Conservation (phyloP, 108 stramenopile genomes). For the Fistulifera solaris region DNA sequence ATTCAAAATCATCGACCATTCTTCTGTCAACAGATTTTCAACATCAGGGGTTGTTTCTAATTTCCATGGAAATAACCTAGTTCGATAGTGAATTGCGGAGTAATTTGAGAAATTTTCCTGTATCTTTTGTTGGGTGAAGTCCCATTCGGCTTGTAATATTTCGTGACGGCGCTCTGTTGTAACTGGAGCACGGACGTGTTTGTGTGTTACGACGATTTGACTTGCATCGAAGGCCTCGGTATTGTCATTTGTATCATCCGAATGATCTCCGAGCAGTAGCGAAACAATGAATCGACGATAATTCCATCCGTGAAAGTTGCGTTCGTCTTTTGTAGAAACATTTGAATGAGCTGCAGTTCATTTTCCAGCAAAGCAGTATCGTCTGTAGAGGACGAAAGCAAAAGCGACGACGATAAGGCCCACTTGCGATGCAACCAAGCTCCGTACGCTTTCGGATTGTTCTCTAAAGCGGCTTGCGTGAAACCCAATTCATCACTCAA, state of each 20-base stretch:
- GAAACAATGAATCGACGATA: conserved; percentile 85
- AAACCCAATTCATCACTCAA: conserved; percentile 42
- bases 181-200: too few relatives aligned
- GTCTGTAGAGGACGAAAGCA: not conserved
- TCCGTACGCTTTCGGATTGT: conserved; percentile 95
- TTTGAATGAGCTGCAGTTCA: conserved; percentile 75
- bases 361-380: conserved; percentile 19
- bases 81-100: conserved; percentile 95
- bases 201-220: not conserved
- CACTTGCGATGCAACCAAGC: conserved; percentile 99
- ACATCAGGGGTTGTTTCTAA: conserved; percentile 8
- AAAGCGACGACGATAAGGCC: conserved; percentile 35
- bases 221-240: not conserved
- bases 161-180: conserved; percentile 17
- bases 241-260: conserved; percentile 52
- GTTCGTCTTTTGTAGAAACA: conserved; percentile 84
- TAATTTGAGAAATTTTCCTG: conserved; percentile 93
- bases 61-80: conserved; percentile 45
- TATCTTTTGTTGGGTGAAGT: conserved; percentile 85
- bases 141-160: conserved; percentile 60
- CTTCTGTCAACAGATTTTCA: conserved; percentile 18
- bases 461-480: conserved; percentile 66
- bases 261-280: not conserved
- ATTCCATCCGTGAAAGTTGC: conserved; percentile 99
- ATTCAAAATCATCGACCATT: conserved; percentile 56